These are phyloP conservation scores for Gomphus bonarii DNA, from an alignment of 1,284 basidiomycete genomes.

Conservation along the genomic window DNA sequence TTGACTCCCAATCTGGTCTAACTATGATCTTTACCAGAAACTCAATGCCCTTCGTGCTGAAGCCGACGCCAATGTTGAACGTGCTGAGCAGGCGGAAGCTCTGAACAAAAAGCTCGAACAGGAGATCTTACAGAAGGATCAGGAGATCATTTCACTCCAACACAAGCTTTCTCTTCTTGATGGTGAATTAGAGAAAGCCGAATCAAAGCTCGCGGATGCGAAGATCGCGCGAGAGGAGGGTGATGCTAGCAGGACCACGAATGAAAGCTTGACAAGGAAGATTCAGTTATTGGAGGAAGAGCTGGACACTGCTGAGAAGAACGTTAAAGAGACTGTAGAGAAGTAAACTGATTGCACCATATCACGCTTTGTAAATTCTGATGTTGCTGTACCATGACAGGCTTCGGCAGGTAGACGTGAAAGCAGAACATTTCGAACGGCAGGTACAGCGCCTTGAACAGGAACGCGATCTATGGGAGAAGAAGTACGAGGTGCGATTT, in stretches of 20 bases:
- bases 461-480: conserved; percentile 91
- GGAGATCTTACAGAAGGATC: conserved; percentile 74
- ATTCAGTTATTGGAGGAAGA: conserved; percentile 91
- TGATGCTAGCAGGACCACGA: conserved; percentile 65
- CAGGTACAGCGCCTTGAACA: conserved; percentile 82
- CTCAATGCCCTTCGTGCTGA: conserved; percentile 68
- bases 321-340: conserved; percentile 92
- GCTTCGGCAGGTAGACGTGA: conserved; percentile 94
- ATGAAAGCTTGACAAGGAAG: conserved; percentile 77
- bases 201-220: conserved; percentile 59
- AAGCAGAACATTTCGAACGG: conserved; percentile 97
- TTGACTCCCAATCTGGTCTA: not conserved
- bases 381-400: conserved; percentile 30
- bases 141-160: conserved; percentile 78
- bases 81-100: conserved; percentile 79
- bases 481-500: conserved; percentile 76
- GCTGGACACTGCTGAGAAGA: conserved; percentile 93
- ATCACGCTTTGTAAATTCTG: not conserved
- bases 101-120: conserved; percentile 84
- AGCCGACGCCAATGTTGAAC: conserved; percentile 71
- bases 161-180: conserved; percentile 72
- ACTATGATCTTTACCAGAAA: conserved; percentile 36
- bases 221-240: conserved; percentile 68
- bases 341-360: conserved; percentile 55
- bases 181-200: conserved; percentile 65